phyloP scores from a whole-genome alignment of 345 rosid genomes.

The Alliaria petiolata region DNA sequence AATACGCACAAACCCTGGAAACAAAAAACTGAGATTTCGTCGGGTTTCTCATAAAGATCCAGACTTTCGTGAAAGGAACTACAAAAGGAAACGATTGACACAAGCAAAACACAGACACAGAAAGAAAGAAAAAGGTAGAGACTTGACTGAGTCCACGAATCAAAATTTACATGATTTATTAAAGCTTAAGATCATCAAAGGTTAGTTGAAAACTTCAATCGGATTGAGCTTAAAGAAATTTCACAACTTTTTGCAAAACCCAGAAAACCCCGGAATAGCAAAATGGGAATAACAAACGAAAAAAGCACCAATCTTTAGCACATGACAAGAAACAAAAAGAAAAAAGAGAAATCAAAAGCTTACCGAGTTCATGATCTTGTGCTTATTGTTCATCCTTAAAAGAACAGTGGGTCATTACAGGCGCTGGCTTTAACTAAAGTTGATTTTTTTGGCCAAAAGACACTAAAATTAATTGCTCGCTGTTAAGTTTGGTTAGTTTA shows the following conservation, averaged over 20 bases:
- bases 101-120: neutral
- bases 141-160: neutral
- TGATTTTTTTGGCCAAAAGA: neutral
- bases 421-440: neutral
- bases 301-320: neutral
- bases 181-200: neutral
- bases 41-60: neutral
- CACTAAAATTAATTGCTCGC: neutral
- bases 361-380: constrained; percentile 29
- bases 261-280: neutral
- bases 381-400: constrained; percentile 22
- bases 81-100: neutral
- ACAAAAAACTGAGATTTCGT: neutral
- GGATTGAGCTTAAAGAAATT: neutral
- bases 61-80: no score
- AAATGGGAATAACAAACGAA: neutral
- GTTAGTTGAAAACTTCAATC: neutral
- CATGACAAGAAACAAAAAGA: neutral
- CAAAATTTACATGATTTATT: neutral
- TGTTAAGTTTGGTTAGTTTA: neutral
- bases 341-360: neutral
- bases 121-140: neutral
- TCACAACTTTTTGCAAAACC: constrained; percentile 2
- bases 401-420: neutral
- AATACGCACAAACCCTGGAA: neutral